These are phyloP conservation scores for Xylariaceae sp. DNA, from an alignment of 2,329 filamentous ascomycete genomes.

Conservation along the genomic window DNA sequence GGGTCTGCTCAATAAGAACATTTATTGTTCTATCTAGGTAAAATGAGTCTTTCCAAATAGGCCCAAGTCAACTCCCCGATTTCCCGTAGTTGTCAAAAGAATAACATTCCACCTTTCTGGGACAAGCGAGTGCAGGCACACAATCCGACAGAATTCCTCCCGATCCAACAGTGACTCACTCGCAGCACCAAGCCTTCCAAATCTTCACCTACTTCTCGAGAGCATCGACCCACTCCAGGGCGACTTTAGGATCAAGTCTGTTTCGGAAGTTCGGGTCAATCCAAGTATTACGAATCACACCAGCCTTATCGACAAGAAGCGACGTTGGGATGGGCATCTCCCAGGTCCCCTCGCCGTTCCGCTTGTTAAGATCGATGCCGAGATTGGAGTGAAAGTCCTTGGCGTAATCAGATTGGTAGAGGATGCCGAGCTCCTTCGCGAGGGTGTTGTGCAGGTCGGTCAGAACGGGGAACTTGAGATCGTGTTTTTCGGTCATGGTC, in stretches of 20 bases:
- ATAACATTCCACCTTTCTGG: too few relatives aligned
- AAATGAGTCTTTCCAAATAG: too few relatives aligned
- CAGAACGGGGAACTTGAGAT: constrained; percentile 38
- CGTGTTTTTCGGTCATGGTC: constrained; percentile 37
- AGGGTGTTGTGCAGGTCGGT: constrained; percentile 32
- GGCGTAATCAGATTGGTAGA: constrained; percentile 22
- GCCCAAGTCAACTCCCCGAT: too few relatives aligned
- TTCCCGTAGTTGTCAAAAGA: too few relatives aligned
- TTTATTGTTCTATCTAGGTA: too few relatives aligned
- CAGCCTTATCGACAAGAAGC: background rate
- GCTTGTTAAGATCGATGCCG: constrained; percentile 29
- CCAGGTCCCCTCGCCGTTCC: constrained; percentile 33
- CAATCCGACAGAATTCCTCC: too few relatives aligned
- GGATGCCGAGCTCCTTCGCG: constrained; percentile 35
- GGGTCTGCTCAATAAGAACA: too few relatives aligned
- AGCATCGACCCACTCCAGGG: background rate
- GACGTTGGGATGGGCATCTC: background rate
- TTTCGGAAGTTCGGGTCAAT: background rate
- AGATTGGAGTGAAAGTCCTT: constrained; percentile 24
- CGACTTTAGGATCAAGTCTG: background rate
- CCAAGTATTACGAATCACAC: background rate
- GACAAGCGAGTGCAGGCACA: too few relatives aligned
- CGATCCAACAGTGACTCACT: too few relatives aligned
- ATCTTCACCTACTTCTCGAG: background rate
- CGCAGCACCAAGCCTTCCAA: too few relatives aligned